Conservation (phyloP, 129 eudicot genomes). For the Helianthus tuberosus region DNA sequence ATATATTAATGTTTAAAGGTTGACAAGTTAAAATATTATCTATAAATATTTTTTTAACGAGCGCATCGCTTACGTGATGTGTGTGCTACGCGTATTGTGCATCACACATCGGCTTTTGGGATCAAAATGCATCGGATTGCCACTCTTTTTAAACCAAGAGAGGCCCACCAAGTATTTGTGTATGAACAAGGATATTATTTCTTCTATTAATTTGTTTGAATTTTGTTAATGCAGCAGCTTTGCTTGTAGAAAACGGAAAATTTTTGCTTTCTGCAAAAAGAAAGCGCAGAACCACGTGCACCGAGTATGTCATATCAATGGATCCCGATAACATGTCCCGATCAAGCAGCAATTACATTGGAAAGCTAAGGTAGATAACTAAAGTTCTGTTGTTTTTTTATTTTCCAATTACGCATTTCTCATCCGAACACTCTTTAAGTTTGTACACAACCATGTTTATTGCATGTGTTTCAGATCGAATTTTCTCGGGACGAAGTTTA, state of each 20-base stretch:
- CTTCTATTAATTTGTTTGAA: neutral
- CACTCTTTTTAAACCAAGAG: too few relatives aligned
- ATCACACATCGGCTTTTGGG: too few relatives aligned
- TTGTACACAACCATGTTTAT: neutral
- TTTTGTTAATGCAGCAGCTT: conserved; percentile 50
- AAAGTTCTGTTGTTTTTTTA: neutral
- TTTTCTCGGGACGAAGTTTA: conserved; percentile 87
- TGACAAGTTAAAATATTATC: too few relatives aligned
- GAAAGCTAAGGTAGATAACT: conserved; percentile 65
- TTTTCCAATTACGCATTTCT: neutral
- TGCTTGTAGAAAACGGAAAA: conserved; percentile 52
- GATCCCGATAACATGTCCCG: conserved; percentile 82
- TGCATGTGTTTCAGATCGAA: conserved; percentile 56
- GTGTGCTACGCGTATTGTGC: too few relatives aligned
- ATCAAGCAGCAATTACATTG: conserved; percentile 84
- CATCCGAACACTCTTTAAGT: neutral
- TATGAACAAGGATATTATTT: too few relatives aligned
- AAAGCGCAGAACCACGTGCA: conserved; percentile 81
- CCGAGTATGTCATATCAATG: conserved; percentile 86
- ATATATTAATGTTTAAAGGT: too few relatives aligned
- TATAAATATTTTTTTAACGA: too few relatives aligned
- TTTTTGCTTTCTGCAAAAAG: conserved; percentile 56
- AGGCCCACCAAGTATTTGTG: too few relatives aligned
- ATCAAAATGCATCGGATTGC: too few relatives aligned
- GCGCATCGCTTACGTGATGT: too few relatives aligned